A percentile compares a stretch with the other conserved stretches of the same genome.
phyloP scores from a whole-genome alignment of 2,329 filamentous ascomycete species.

The Daldinia sp. region DNA sequence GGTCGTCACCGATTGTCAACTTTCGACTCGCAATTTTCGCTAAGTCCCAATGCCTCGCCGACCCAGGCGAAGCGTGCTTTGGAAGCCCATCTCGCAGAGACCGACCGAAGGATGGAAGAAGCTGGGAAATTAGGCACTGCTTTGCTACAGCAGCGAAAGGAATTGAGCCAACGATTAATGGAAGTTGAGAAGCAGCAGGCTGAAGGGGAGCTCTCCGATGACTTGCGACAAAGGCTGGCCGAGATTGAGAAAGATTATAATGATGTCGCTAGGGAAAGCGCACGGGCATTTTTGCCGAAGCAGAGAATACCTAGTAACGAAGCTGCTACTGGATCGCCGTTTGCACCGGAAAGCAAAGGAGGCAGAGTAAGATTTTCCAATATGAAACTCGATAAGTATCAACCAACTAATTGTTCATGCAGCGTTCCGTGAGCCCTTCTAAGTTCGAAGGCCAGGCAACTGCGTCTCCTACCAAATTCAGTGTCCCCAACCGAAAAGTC shows the following conservation, averaged over 20 bases:
- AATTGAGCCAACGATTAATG: conserved; percentile 82
- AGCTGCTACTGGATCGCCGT: conserved; percentile 63
- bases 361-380: conserved; percentile 61
- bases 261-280: conserved; percentile 89
- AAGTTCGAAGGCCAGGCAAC: conserved; percentile 88
- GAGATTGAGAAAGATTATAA: conserved; percentile 96
- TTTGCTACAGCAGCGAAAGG: conserved; percentile 86
- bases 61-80: conserved; percentile 88
- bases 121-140: conserved; percentile 87
- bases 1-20: conserved; percentile 79
- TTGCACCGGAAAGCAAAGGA: conserved; percentile 64
- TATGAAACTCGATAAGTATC: conserved; percentile 16
- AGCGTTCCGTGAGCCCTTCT: conserved; percentile 78
- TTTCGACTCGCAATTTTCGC: conserved; percentile 83
- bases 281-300: conserved; percentile 87
- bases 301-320: conserved; percentile 82
- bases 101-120: conserved; percentile 90
- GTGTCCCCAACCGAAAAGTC: conserved; percentile 86
- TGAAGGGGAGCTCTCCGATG: conserved; percentile 83
- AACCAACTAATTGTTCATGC: conserved; percentile 34
- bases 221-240: conserved; percentile 82
- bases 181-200: conserved; percentile 84
- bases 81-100: conserved; percentile 92
- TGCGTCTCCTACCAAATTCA: conserved; percentile 89
- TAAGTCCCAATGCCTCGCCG: conserved; percentile 82